A percentile compares a stretch with the other conserved stretches of the same genome.
These are phyloP conservation scores for Paraconiothyrium brasiliense DNA, from an alignment of 2,329 filamentous ascomycete species.

Conservation along the genomic window DNA sequence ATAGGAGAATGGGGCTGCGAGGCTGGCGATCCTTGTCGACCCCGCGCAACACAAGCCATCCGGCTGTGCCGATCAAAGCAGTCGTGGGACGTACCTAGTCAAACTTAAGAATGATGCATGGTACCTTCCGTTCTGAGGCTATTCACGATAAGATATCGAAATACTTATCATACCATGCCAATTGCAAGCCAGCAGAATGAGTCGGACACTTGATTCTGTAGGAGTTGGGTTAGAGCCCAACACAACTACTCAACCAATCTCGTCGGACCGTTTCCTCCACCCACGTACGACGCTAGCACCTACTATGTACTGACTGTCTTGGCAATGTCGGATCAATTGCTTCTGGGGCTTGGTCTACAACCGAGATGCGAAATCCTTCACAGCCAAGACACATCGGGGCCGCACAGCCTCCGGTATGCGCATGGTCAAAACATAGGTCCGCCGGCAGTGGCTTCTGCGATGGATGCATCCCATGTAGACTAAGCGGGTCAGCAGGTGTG, in stretches of 20 bases:
- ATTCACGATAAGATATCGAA: background rate
- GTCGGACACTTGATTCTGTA: background rate
- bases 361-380: background rate
- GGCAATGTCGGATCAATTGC: no score
- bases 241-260: no score
- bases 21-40: background rate
- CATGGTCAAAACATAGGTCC: background rate
- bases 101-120: background rate
- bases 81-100: background rate
- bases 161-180: background rate
- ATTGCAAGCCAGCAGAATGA: background rate
- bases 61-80: background rate
- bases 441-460: background rate
- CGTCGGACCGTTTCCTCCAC: no score
- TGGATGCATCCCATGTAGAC: slow-evolving; percentile 6
- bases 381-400: background rate
- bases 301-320: no score
- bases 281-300: no score
- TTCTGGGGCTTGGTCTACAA: background rate
- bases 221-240: background rate
- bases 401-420: background rate
- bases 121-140: slow-evolving; percentile 2
- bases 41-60: slow-evolving; percentile 1
- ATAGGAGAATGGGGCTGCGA: background rate
- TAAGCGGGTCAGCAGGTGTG: background rate